These are phyloP conservation scores for Coniochaeta sp. DNA, from an alignment of 2,329 filamentous ascomycete species.

Conservation along the genomic window DNA sequence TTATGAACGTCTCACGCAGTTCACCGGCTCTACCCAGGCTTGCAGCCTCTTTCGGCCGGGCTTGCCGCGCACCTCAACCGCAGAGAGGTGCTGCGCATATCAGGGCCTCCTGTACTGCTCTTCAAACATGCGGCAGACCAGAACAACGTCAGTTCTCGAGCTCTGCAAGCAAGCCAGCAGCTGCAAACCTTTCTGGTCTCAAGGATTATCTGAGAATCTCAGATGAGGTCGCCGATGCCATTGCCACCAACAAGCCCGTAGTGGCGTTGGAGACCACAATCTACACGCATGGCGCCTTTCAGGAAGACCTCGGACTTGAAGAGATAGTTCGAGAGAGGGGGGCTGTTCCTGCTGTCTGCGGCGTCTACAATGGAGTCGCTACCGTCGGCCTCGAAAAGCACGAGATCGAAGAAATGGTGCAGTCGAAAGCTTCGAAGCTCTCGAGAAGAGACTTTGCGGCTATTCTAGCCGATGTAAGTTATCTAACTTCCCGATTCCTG, in stretches of 20 bases:
- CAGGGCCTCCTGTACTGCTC: not conserved
- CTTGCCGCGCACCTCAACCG: not conserved
- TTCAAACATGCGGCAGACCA: not conserved
- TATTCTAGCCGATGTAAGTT: constrained; percentile 65
- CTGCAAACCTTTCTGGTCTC: constrained; percentile 19
- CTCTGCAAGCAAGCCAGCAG: not conserved
- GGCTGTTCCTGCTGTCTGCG: constrained; percentile 83
- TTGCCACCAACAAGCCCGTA: constrained; percentile 69
- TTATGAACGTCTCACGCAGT: not conserved
- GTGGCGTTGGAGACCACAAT: constrained; percentile 95
- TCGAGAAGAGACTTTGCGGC: constrained; percentile 83
- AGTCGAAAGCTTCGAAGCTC: constrained; percentile 68
- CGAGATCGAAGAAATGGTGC: constrained; percentile 68
- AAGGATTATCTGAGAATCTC: constrained; percentile 59
- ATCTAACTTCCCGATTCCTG: too few relatives aligned
- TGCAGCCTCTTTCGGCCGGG: not conserved
- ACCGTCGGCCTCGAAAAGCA: constrained; percentile 68
- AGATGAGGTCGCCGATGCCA: constrained; percentile 73
- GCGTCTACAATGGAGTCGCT: constrained; percentile 75
- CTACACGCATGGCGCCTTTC: constrained; percentile 88
- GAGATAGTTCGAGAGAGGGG: constrained; percentile 74
- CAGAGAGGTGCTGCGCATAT: too few relatives aligned
- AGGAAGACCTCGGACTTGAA: constrained; percentile 66
- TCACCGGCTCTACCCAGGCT: not conserved
- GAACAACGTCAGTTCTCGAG: not conserved